Percentiles rank a stretch among this genome's conserved stretches.
Conservation (phyloP, 2,329 filamentous ascomycete genomes). For the Claviceps africana region DNA sequence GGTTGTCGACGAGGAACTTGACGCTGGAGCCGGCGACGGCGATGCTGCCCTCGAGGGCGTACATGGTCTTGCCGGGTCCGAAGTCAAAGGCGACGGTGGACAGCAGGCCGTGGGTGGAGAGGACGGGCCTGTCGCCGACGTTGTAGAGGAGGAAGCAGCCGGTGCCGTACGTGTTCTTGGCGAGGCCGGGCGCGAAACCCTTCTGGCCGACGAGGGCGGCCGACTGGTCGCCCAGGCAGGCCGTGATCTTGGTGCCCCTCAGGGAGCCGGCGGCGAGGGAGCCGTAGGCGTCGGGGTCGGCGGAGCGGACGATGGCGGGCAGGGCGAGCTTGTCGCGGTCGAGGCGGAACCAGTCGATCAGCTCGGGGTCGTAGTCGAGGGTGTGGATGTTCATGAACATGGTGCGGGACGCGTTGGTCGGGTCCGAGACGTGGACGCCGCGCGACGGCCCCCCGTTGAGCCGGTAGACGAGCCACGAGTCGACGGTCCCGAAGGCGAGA, state of each 20-base stretch:
- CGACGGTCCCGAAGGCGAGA: conserved; percentile 67
- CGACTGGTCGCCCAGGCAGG: conserved; percentile 70
- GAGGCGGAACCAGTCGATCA: conserved; percentile 62
- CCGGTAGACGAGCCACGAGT: conserved; percentile 69
- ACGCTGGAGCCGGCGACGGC: conserved; percentile 65
- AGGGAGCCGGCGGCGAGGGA: conserved; percentile 45
- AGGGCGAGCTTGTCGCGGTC: conserved; percentile 55
- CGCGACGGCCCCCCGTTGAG: conserved; percentile 56
- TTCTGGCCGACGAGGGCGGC: conserved; percentile 69
- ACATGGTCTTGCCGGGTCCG: conserved; percentile 50
- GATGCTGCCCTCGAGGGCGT: conserved; percentile 65
- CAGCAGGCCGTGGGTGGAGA: conserved; percentile 63
- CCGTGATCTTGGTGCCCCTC: conserved; percentile 56
- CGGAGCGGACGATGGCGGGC: conserved; percentile 65
- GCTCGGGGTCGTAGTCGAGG: conserved; percentile 57
- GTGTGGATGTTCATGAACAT: conserved; percentile 80
- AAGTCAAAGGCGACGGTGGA: conserved; percentile 70
- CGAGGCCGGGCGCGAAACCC: conserved; percentile 59
- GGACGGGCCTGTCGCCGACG: conserved; percentile 63
- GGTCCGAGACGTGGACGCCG: conserved; percentile 60
- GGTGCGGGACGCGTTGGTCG: conserved; percentile 70
- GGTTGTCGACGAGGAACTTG: conserved; percentile 49
- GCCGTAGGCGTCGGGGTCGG: conserved; percentile 56
- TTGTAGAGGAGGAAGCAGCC: conserved; percentile 79
- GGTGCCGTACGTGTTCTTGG: conserved; percentile 79